Evolutionary conservation across 768 basidiomycete species (phyloP), one percentile per base, ranked within the genome.

Genomic region (Cystofilobasidium macerans): DNA sequence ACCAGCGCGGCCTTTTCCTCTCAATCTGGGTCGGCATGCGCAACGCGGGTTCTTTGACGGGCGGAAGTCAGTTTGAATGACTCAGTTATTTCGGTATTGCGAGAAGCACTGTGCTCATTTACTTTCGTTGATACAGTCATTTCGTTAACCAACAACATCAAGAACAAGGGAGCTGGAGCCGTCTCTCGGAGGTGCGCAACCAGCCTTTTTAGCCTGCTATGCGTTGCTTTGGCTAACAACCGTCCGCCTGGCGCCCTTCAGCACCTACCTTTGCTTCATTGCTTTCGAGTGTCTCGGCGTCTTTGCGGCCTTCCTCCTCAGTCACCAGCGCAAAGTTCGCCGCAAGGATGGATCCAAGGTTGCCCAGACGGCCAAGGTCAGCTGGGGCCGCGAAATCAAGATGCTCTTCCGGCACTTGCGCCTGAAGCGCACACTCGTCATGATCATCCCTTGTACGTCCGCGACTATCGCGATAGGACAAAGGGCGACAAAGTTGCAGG

Each of bases 141-240:
- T n/a, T 57, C 57, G 57, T 32, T 57, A 3, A 4, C 33, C 57
- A 57, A 57, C 33, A 57, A 57, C 57, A 35, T 57, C n/a, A 35
- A 35, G 30, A 35, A 33, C 28, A 24, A 9, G 11, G 57, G 57
- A 2, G 57, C 33, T 2, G 57, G 57, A 8, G 57, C 33, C 33
- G 57, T 57, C 57, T 57, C 57, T 7, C 24, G 33, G 9, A 33
- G n/a, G n/a, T n/a, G n/a, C n/a, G n/a, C n/a, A n/a, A n/a, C n/a
- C n/a, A n/a, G n/a, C n/a, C n/a, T n/a, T n/a, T n/a, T n/a, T n/a
- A n/a, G n/a, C n/a, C n/a, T n/a, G n/a, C n/a, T n/a, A n/a, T n/a
- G n/a, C n/a, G n/a, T n/a, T n/a, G n/a, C n/a, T n/a, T n/a, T n/a
- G n/a, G n/a, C n/a, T n/a, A n/a, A n/a, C n/a, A n/a, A n/a, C n/a